Percentiles rank a stretch among this genome's conserved stretches.
phyloP scores from a whole-genome alignment of 805 yeast species.

The Pichia kluyveri region DNA sequence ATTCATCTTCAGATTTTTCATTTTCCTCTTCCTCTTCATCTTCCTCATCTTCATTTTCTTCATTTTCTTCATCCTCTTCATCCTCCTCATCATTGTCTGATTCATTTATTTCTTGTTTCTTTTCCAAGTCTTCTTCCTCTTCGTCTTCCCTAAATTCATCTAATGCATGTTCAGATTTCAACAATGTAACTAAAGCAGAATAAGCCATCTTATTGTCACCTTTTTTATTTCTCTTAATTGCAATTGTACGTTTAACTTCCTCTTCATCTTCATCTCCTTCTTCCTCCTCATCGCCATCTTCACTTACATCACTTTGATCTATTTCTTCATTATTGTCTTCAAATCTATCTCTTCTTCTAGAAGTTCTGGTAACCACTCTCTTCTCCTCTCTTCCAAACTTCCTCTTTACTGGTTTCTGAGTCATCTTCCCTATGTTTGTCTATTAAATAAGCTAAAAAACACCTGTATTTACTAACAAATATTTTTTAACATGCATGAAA shows the following conservation, averaged over 20 bases:
- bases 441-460: background rate
- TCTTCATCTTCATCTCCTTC: conserved; percentile 27
- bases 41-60: conserved; percentile 11
- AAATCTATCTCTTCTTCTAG: conserved; percentile 20
- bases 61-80: conserved; percentile 14
- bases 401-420: too few species aligned
- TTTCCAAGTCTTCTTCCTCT: background rate
- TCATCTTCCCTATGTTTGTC: conserved; percentile 9
- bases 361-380: conserved; percentile 51
- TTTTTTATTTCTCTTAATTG: conserved; percentile 7
- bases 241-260: conserved; percentile 14
- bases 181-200: conserved; percentile 21
- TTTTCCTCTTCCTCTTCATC: conserved; percentile 16
- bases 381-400: conserved; percentile 54
- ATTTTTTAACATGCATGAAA: too few species aligned
- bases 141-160: conserved; percentile 10
- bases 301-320: conserved; percentile 9
- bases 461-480: background rate
- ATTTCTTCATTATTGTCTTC: conserved; percentile 14
- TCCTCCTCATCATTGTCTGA: conserved; percentile 25
- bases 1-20: conserved; percentile 28
- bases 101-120: conserved; percentile 14
- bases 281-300: conserved; percentile 25
- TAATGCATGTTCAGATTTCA: conserved; percentile 16
- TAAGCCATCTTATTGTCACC: conserved; percentile 21